Evolutionary conservation across 1,284 basidiomycete genomes (phyloP), one percentile per base, ranked within the genome.

Genomic region (Irpex sp.): DNA sequence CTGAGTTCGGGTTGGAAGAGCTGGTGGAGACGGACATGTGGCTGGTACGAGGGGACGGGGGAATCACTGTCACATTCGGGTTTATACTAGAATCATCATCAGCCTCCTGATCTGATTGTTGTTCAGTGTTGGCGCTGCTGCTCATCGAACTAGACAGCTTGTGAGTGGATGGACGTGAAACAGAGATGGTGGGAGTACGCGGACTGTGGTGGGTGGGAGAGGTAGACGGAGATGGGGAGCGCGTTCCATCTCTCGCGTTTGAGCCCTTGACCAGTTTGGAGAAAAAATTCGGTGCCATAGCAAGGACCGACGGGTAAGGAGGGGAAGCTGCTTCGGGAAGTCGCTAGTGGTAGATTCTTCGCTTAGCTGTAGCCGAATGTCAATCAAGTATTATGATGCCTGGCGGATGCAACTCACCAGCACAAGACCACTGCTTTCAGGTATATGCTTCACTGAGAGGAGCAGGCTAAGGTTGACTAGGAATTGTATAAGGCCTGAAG

Each of bases 21-120:
- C 67, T 44, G 65, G 68, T 57, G 49, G 67, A 48, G 66, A 66
- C 58, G 37, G 70, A 68, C 61, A 66, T 60, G n/a, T 73, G 71
- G 64, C 71, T 74, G 58, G 70, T 66, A 37, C 76, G 74, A 3
- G 85, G 85, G 0, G 84, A 84, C 0, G 85, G 85, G 5, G 85
- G 85, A n/a, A 86, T 76, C 37, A 87, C 75, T 0, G 81, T 85
- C 13, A 87, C 83, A 66, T 81, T 83, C 5, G 79, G 82, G 59
- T 78, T 77, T 1, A 63, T 65, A 44, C 40, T 44, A 21, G 67
- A 68, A 5, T 77, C 71, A 66, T 74, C 76, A 38, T 74, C 65
- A 9, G 58, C 52, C 19, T 55, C 52, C 36, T 38, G 36, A 57
- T 57, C 52, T 52, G 34, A 60, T 59, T 55, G 66, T 67, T 37